Evolutionary conservation across 2,329 filamentous ascomycete genomes (phyloP).

Genomic region (Aspergillus sp.): DNA sequence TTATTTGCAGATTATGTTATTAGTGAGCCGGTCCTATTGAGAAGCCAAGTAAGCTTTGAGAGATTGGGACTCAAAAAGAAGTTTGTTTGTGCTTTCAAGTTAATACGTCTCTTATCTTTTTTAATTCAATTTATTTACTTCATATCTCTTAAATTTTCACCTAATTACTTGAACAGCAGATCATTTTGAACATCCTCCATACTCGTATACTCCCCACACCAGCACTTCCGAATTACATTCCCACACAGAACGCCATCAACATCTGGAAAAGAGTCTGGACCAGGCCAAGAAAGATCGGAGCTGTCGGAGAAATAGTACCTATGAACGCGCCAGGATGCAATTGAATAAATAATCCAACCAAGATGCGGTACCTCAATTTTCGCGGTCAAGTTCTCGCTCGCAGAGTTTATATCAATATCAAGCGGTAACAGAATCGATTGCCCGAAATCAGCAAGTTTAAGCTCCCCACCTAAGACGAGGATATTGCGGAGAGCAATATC

Average conservation of each 20-base stretch:
- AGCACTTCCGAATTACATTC: constrained; percentile 9
- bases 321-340: constrained; percentile 11
- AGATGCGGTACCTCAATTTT: constrained; percentile 11
- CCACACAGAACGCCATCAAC: constrained; percentile 11
- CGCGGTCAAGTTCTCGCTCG: constrained; percentile 5
- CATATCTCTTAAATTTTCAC: too few species aligned
- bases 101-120: too few species aligned
- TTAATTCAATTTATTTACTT: too few species aligned
- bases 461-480: constrained; percentile 11
- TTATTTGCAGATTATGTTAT: too few species aligned
- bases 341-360: constrained; percentile 12
- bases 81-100: too few species aligned
- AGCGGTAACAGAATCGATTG: constrained; percentile 12
- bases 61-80: too few species aligned
- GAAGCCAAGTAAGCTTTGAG: too few species aligned
- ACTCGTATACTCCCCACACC: background rate
- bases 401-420: constrained; percentile 6
- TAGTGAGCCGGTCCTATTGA: too few species aligned
- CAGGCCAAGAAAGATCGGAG: constrained; percentile 7
- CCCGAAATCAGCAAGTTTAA: constrained; percentile 15
- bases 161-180: too few species aligned
- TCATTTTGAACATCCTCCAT: background rate
- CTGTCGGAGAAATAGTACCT: constrained; percentile 15
- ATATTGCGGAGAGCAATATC: constrained; percentile 15
- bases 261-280: background rate